Evolutionary conservation across 2,329 filamentous ascomycete genomes (phyloP).

Genomic region (Teratosphaeria zuluensis): DNA sequence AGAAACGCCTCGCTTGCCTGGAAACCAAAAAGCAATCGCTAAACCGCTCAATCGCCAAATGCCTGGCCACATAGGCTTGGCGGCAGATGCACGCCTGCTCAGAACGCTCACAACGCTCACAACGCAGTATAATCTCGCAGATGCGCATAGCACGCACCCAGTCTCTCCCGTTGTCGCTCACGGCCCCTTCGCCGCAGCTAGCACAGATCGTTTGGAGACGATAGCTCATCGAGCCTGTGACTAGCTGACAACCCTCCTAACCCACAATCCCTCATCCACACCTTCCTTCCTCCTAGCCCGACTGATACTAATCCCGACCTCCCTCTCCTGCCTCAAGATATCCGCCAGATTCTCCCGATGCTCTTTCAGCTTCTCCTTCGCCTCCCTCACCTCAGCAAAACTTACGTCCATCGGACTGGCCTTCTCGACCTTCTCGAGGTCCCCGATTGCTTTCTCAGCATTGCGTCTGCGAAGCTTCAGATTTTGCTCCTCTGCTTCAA

Average conservation of each 20-base stretch:
- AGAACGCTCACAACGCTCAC: not conserved
- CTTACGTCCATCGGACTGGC: constrained; percentile 59
- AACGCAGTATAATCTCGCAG: not conserved
- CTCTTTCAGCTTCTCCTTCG: constrained; percentile 55
- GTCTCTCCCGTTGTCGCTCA: not conserved
- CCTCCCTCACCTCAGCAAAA: constrained; percentile 43
- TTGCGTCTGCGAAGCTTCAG: constrained; percentile 61
- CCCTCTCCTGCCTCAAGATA: constrained; percentile 66
- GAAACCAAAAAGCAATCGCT: not conserved
- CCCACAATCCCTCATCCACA: constrained; percentile 57
- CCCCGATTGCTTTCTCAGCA: constrained; percentile 60
- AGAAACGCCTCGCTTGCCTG: not conserved
- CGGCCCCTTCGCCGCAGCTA: not conserved
- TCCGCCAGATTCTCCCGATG: constrained; percentile 60
- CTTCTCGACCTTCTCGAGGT: constrained; percentile 67
- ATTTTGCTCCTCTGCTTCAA: constrained; percentile 56
- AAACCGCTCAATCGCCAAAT: not conserved
- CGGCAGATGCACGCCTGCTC: not conserved
- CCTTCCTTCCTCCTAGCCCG: constrained; percentile 66
- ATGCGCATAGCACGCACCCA: not conserved
- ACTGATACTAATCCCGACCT: constrained; percentile 64
- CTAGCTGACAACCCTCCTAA: constrained; percentile 50
- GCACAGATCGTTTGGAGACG: not conserved
- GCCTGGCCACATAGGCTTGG: not conserved
- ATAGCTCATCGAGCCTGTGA: not conserved